Conservation (phyloP, 2,329 filamentous ascomycete genomes). For the Penicillium hesseltinei region DNA sequence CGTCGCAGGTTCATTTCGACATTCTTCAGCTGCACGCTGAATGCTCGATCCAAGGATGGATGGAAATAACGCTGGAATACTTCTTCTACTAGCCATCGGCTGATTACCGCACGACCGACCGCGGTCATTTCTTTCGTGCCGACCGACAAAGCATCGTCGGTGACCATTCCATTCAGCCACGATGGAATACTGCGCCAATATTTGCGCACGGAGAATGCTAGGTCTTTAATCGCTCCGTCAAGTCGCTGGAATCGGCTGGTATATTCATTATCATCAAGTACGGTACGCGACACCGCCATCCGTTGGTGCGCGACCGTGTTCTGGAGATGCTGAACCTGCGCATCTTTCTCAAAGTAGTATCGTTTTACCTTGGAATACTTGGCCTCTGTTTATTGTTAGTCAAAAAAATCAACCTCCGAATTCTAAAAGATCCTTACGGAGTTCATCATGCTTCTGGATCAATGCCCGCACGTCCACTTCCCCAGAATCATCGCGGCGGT, state of each 20-base stretch:
- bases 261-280: slow-evolving; percentile 94
- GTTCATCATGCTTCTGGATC: slow-evolving; percentile 45
- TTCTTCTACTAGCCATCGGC: slow-evolving; percentile 85
- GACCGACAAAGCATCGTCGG: slow-evolving; percentile 76
- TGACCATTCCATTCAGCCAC: slow-evolving; percentile 79
- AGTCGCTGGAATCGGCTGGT: slow-evolving; percentile 82
- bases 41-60: slow-evolving; percentile 71
- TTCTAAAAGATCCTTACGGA: slow-evolving; percentile 37
- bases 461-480: slow-evolving; percentile 47
- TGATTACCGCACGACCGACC: slow-evolving; percentile 83
- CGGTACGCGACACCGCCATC: slow-evolving; percentile 88
- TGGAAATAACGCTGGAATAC: slow-evolving; percentile 93
- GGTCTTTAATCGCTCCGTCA: slow-evolving; percentile 89
- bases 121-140: slow-evolving; percentile 98
- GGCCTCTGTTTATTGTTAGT: slow-evolving; percentile 58
- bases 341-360: slow-evolving; percentile 89
- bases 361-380: slow-evolving; percentile 99
- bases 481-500: slow-evolving; percentile 40
- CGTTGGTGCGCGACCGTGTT: slow-evolving; percentile 97
- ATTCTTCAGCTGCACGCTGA: slow-evolving; percentile 76
- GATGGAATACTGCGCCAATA: slow-evolving; percentile 79
- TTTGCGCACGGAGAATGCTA: slow-evolving; percentile 94
- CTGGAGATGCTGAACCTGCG: slow-evolving; percentile 89
- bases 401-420: background rate
- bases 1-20: slow-evolving; percentile 85